Base-by-base conservation (phyloP, 2,329 filamentous ascomycete genomes). In the Aureobasidium leucospermi region DNA sequence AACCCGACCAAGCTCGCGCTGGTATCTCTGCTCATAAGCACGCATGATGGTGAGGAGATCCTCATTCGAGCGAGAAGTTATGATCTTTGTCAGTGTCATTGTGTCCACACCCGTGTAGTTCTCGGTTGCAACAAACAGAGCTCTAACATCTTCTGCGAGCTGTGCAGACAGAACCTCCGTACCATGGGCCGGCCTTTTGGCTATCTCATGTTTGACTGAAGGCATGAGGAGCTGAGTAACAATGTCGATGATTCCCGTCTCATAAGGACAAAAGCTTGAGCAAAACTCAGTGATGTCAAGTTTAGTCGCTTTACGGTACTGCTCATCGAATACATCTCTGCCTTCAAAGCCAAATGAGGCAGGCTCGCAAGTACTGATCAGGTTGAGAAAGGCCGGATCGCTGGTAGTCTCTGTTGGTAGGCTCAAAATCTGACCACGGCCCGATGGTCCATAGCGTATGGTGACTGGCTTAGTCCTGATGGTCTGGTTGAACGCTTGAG, bases 251-350 rank as follows among this genome's bases (percentile, higher is more conserved):
- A 86, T 81, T 0, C 81, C 79, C 6, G 73, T 65, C 10, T 77
- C 70, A 4, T 81, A 79, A 0, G 81, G 81, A 53, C 76, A 74
- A 63, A 85, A 83, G 58, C 70, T 76, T 3, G 74, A 77, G 0
- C 69, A 74, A 55, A 85, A 85, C 0, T 68, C 63, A 0, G 68
- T 52, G 0, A 67, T 61, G n/a, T 82, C 76, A n/a, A 85, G 65
- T 65, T 82, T 79, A 1, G 69, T 67, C 0, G 81, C 82, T 60
- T 78, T 80, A 16, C 82, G 76, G 60, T 84, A 83, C 0, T 68
- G 67, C 58, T 80, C 76, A 60, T 85, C 81, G 1, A 77, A 67
- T 0, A 84, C 73, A 59, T 82, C 74, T 60, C 79, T 36, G 1
- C 73, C 71, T 0, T 71, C 71, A 6, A 64, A 63, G 0, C 81